A percentile compares a stretch with the other conserved stretches of the same genome.
Evolutionary conservation across 2,329 filamentous ascomycete species (phyloP).

Genomic region (Colletotrichum chlorophyti): DNA sequence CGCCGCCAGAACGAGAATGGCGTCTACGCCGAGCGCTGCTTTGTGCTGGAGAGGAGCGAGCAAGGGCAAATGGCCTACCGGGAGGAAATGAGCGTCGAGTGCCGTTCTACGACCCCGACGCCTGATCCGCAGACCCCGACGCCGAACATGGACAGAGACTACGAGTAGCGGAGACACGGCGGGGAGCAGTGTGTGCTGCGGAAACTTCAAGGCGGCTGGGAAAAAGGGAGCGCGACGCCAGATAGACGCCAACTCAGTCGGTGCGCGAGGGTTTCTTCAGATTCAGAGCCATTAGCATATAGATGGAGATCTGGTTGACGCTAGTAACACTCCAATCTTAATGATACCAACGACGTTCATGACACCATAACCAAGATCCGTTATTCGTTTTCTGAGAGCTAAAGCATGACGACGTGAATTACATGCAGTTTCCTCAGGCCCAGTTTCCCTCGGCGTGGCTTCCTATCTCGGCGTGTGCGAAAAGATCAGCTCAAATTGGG

Average conservation of each 20-base stretch:
- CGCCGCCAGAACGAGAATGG: slow-evolving; percentile 46
- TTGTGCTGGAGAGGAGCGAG: slow-evolving; percentile 43
- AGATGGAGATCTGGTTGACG: slow-evolving; percentile 6
- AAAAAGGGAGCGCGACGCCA: too few relatives aligned
- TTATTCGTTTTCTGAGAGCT: too few relatives aligned
- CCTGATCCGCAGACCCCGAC: slow-evolving; percentile 26
- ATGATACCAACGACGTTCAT: slow-evolving; percentile 22
- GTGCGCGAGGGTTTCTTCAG: too few relatives aligned
- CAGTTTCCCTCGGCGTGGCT: too few relatives aligned
- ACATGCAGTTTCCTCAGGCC: too few relatives aligned
- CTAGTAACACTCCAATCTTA: slow-evolving; percentile 9
- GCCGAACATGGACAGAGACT: slow-evolving; percentile 8
- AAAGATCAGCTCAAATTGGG: too few relatives aligned
- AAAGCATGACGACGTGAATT: too few relatives aligned
- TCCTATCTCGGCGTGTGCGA: too few relatives aligned
- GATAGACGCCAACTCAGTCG: too few relatives aligned
- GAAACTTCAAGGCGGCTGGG: too few relatives aligned
- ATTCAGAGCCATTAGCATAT: slow-evolving; percentile 2
- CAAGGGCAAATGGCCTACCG: slow-evolving; percentile 21
- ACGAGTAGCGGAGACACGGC: background rate
- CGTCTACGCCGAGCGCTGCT: slow-evolving; percentile 55
- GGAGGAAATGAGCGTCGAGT: slow-evolving; percentile 27
- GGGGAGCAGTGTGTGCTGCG: too few relatives aligned
- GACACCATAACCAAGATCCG: background rate
- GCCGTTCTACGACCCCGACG: slow-evolving; percentile 28